Conservation (phyloP, 2,329 filamentous ascomycete species). For the Fusarium citri region DNA sequence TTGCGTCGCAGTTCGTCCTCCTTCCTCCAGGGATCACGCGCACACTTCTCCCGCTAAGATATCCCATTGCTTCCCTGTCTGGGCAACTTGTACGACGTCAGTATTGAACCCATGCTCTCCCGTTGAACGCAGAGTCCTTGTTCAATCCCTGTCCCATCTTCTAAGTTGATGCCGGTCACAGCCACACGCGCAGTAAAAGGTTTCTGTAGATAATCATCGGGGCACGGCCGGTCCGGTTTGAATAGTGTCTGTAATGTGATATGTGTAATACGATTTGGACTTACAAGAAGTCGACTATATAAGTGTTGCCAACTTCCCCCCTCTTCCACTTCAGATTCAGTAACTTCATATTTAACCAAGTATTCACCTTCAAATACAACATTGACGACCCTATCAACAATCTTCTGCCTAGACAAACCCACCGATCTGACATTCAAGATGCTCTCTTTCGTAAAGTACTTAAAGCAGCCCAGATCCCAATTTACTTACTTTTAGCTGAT, state of each 20-base stretch:
- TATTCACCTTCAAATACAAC: conserved; percentile 8
- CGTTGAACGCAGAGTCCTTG: conserved; percentile 8
- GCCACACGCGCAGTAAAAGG: conserved; percentile 23
- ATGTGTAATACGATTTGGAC: conserved; percentile 9
- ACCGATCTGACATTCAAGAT: conserved; percentile 13
- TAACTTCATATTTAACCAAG: conserved; percentile 1
- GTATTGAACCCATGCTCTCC: conserved; percentile 13
- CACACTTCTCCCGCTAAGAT: conserved; percentile 15
- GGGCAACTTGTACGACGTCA: conserved; percentile 32
- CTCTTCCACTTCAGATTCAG: not conserved
- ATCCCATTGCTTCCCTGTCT: conserved; percentile 19
- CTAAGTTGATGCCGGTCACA: conserved; percentile 29
- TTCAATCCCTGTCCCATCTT: conserved; percentile 14
- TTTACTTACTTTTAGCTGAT: conserved; percentile 3
- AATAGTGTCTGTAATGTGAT: conserved; percentile 12
- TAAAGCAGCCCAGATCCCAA: not conserved
- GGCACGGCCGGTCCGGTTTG: conserved; percentile 32
- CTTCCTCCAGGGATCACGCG: conserved; percentile 23
- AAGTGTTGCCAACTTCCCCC: conserved; percentile 11
- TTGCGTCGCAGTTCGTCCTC: conserved; percentile 28
- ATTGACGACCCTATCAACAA: not conserved
- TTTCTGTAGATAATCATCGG: conserved; percentile 19
- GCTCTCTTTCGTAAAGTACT: conserved; percentile 41
- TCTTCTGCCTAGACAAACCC: not conserved
- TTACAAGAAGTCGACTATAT: conserved; percentile 19